Percentiles rank a stretch among this genome's conserved stretches.
phyloP scores from a whole-genome alignment of 2,329 filamentous ascomycete genomes.

The Talaromyces sp. region DNA sequence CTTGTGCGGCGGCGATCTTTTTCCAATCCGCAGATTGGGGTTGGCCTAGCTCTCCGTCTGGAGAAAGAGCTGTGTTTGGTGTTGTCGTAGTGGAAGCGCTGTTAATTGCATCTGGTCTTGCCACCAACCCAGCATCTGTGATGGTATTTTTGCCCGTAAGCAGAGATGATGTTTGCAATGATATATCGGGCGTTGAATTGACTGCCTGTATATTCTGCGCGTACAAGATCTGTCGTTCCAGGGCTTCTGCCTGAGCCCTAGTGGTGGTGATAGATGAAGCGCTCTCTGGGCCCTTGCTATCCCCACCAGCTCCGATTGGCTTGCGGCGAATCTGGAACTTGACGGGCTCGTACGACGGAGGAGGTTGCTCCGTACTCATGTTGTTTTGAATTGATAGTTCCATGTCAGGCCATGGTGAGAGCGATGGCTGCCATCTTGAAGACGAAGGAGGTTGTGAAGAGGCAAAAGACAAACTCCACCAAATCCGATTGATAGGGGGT shows the following conservation, averaged over 20 bases:
- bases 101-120: slow-evolving; percentile 4
- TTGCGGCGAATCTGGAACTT: slow-evolving; percentile 12
- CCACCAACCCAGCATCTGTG: neutral
- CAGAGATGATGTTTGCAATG: neutral
- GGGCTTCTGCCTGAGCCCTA: neutral
- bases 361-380: neutral
- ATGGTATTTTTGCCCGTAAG: neutral
- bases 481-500: neutral
- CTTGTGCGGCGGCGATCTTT: slow-evolving; percentile 5
- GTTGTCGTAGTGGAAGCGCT: neutral
- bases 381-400: neutral
- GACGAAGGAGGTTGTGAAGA: neutral
- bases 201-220: neutral
- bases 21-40: neutral
- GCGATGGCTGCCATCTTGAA: neutral
- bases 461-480: neutral
- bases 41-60: neutral
- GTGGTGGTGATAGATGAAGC: neutral
- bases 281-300: neutral
- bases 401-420: neutral
- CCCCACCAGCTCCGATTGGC: neutral
- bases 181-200: neutral
- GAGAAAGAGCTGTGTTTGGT: neutral
- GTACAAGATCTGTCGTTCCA: neutral
- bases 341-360: slow-evolving; percentile 7